Evolutionary conservation across 352 stramenopile species (phyloP).

Genomic region (Pythium aristosporum): DNA sequence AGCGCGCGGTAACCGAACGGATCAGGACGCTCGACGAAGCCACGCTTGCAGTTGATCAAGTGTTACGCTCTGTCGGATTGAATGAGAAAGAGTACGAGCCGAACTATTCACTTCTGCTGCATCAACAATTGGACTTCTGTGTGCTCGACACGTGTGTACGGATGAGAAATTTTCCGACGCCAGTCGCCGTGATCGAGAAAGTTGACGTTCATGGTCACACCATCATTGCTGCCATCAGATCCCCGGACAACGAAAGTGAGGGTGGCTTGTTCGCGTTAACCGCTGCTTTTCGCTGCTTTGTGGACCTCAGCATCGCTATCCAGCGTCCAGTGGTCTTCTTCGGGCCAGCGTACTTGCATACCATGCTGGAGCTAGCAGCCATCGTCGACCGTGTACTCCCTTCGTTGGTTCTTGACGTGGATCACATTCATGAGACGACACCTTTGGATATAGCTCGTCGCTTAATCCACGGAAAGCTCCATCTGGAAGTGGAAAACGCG

Average conservation of each 20-base stretch:
- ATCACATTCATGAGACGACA: constrained; percentile 34
- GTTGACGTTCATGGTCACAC: constrained; percentile 35
- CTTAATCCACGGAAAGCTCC: constrained; percentile 54
- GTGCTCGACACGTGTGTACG: constrained; percentile 36
- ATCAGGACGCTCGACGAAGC: constrained; percentile 57
- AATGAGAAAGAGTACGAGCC: constrained; percentile 2
- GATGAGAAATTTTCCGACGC: constrained; percentile 52
- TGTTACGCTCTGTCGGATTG: constrained; percentile 20
- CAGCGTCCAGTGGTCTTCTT: constrained; percentile 46
- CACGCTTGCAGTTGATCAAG: constrained; percentile 27
- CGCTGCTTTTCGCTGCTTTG: constrained; percentile 36
- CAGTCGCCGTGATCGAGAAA: constrained; percentile 39
- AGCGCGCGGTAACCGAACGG: constrained; percentile 20
- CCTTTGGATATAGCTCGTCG: constrained; percentile 59
- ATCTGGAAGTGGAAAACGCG: constrained; percentile 37
- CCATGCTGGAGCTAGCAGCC: constrained; percentile 44
- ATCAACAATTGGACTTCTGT: constrained; percentile 24
- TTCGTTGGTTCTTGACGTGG: constrained; percentile 46
- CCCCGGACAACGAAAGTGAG: not conserved
- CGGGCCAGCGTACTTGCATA: constrained; percentile 51
- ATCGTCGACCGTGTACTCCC: constrained; percentile 36
- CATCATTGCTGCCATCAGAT: constrained; percentile 32
- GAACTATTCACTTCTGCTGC: constrained; percentile 7
- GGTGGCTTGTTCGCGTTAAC: constrained; percentile 30
- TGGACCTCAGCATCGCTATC: constrained; percentile 40